Percentiles rank a stretch among this genome's conserved stretches.
phyloP scores from a whole-genome alignment of 352 stramenopile genomes.

The Phytopythium aichiense region DNA sequence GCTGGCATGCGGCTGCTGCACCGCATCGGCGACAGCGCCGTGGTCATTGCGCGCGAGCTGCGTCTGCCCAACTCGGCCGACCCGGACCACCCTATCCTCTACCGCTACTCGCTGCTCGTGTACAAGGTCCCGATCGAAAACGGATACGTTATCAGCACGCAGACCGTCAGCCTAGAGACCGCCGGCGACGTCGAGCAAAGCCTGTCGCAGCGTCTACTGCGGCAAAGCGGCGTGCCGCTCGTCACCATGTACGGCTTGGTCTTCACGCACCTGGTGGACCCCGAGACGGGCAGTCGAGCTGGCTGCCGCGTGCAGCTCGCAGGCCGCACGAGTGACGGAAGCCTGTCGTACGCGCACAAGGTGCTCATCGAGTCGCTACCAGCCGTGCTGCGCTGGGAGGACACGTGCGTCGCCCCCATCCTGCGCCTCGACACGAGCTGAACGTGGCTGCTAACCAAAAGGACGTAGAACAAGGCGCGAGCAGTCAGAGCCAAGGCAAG shows the following conservation, averaged over 20 bases:
- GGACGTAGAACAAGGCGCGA: no score
- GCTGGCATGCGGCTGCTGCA: constrained; percentile 36
- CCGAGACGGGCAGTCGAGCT: background rate
- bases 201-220: constrained; percentile 19
- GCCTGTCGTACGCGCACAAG: constrained; percentile 27
- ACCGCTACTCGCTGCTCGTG: constrained; percentile 26
- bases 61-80: constrained; percentile 23
- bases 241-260: constrained; percentile 37
- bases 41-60: constrained; percentile 23
- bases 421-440: constrained; percentile 16
- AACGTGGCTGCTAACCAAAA: no score
- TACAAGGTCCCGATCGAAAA: constrained; percentile 13
- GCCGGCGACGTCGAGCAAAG: constrained; percentile 12
- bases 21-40: constrained; percentile 18
- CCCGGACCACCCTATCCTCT: constrained; percentile 22
- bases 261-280: constrained; percentile 15
- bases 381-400: constrained; percentile 39
- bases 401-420: constrained; percentile 29
- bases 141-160: constrained; percentile 25
- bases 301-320: constrained; percentile 30
- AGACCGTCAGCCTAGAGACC: constrained; percentile 25
- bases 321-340: constrained; percentile 23
- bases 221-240: constrained; percentile 12
- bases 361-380: constrained; percentile 30
- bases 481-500: no score